A percentile compares a stretch with the other conserved stretches of the same genome.
These are phyloP conservation scores for Nicotiana rustica DNA, from an alignment of 305 asterid species.

Conservation along the genomic window DNA sequence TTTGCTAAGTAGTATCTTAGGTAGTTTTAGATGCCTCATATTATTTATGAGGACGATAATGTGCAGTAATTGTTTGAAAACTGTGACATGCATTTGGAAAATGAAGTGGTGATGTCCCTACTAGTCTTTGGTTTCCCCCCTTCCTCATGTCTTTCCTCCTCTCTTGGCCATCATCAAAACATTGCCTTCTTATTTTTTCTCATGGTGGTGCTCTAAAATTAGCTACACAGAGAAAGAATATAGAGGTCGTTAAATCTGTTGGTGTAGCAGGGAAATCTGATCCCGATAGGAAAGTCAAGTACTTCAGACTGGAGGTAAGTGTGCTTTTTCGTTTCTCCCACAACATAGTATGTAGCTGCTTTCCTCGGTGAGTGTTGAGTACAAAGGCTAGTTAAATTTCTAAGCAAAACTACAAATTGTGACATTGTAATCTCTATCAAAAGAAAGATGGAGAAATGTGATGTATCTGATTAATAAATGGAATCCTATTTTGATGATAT, in stretches of 20 bases:
- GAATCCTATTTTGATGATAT: not conserved
- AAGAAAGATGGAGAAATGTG: no score
- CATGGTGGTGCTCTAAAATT: constrained; percentile 83
- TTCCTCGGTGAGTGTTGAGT: not conserved
- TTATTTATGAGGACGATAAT: not conserved
- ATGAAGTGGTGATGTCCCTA: not conserved
- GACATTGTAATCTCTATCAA: not conserved
- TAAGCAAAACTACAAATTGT: not conserved
- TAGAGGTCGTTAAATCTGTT: no score
- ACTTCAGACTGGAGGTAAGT: constrained; percentile 28
- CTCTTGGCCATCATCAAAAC: not conserved
- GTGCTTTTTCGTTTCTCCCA: not conserved
- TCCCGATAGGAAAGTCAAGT: no score
- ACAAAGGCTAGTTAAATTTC: not conserved
- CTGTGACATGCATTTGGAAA: not conserved
- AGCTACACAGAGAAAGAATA: no score
- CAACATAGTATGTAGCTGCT: not conserved
- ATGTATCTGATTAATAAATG: no score
- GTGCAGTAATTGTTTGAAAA: not conserved
- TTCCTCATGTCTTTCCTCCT: not conserved
- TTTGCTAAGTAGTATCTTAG: no score
- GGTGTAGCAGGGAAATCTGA: no score
- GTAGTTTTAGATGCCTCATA: no score
- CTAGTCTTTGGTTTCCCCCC: not conserved
- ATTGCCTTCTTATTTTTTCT: constrained; percentile 30